Base-by-base conservation (phyloP, 192 early-diverging fungal species). In the Coemansia sp. region DNA sequence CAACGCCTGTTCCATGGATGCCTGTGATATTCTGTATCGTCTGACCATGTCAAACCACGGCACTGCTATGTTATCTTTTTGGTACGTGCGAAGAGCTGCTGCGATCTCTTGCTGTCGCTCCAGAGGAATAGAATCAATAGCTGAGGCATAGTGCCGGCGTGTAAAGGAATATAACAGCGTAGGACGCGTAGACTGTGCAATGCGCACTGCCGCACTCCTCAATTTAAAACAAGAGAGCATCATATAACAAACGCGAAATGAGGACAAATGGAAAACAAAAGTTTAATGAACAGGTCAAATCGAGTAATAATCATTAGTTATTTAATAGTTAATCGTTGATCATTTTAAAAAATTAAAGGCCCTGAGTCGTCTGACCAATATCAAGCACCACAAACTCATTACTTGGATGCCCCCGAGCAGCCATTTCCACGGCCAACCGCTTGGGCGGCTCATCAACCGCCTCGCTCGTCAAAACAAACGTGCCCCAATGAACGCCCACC, bases 401-500 rank as follows among this genome's bases (percentile, higher is more conserved):
- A 1, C 64, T 57, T 3, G 63, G 29, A 50, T 85, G 83, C n/a
- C 87, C 87, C 3, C 84, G 70, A 12, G 72, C 76, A 38, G 62
- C 64, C 85, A 91, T 67, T 6, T 69, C 89, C n/a, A 52, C 72
- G 16, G 65, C 64, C 59, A 94, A 69, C 23, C 87, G 77, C 16
- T 70, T 49, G 0, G 89, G 90, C 19, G 93, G 93, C 63, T 91
- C 91, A 38, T 72, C 83, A 4, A 86, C 67, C 11, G 82, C 79
- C 64, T 93, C 93, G 55, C 82, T 80, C 9, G 90, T 92, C 61
- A 94, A 76, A 3, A 84, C 61, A 85, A 90, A 95, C 11, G 91
- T 91, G 8, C 91, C 91, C 92, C 92, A 94, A 65, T 95, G 94
- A 70, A 94, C 92, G 8, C 86, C 91, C 25, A 93, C 75, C 10